These are phyloP conservation scores for Beauveria brongniartii DNA, from an alignment of 2,329 filamentous ascomycete genomes.

Conservation along the genomic window DNA sequence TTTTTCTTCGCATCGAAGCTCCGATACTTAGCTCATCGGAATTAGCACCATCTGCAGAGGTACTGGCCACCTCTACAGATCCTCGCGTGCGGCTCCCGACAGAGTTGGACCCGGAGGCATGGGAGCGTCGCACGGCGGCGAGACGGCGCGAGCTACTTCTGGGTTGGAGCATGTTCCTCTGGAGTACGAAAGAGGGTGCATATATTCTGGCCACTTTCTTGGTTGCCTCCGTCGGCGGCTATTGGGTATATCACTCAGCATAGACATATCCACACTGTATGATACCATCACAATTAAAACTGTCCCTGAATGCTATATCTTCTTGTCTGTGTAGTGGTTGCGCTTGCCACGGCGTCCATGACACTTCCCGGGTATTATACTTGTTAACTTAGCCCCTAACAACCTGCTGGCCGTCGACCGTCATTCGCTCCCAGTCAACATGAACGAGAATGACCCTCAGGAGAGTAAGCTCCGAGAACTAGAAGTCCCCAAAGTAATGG, in stretches of 20 bases:
- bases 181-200: slow-evolving; percentile 44
- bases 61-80: slow-evolving; percentile 24
- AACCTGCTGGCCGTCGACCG: background rate
- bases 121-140: slow-evolving; percentile 41
- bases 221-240: slow-evolving; percentile 33
- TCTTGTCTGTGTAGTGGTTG: background rate
- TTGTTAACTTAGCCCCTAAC: background rate
- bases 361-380: background rate
- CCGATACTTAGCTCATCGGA: slow-evolving; percentile 44
- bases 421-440: background rate
- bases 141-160: slow-evolving; percentile 38
- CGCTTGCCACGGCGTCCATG: background rate
- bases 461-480: background rate
- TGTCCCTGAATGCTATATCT: background rate
- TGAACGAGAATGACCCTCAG: background rate
- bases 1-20: slow-evolving; percentile 62
- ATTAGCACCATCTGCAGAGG: slow-evolving; percentile 27
- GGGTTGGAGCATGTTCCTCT: slow-evolving; percentile 48
- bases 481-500: slow-evolving; percentile 64
- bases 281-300: background rate
- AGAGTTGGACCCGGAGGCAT: slow-evolving; percentile 46
- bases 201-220: slow-evolving; percentile 35
- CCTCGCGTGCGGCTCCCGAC: slow-evolving; percentile 40
- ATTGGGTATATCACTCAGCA: slow-evolving; percentile 30
- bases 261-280: background rate